Base-by-base conservation (phyloP, 169 alveolate genomes). In the Plasmodium blacklocki region DNA sequence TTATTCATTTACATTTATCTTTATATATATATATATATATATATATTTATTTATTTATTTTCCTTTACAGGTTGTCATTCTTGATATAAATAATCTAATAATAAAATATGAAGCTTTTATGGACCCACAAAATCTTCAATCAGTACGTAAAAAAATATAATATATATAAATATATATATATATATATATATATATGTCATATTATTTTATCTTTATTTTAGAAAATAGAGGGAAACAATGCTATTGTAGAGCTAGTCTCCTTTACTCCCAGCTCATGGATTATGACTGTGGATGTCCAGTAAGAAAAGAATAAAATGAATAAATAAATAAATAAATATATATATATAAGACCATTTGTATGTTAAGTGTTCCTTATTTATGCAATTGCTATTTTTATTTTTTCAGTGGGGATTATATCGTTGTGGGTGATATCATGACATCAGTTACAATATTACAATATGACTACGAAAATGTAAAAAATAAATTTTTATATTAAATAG, bases 341-440 rank as follows among this genome's bases (percentile, higher is more conserved):
- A 15, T 52, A 52, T 52, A 11, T 52, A 8, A 3, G 6, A 14
- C 19, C 19, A 7, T 52, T 12, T 52, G 18, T 15, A 8, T 52
- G 18, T 52, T 14, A 15, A 52, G 9, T 52, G 60, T 8, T 14
- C 18, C 7, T 52, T 14, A 52, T 14, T 52, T 14, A 52, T 52
- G 9, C n/a, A 6, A 14, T 12, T 52, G 2, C 9, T n/a, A 52
- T 52, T 52, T 52, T 43, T n/a, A 8, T 64, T 49, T 64, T 52
- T 76, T 14, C 60, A 76, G 88, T 19, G 73, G 70, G 19, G 70
- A 83, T 60, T 83, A 83, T 60, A 39, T 83, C 62, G 59, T 70
- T 15, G 91, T 83, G n/a, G 91, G 91, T 8, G 91, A 83, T 26
- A 68, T 83, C 23, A 83, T 83, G 91, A 83, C 91, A n/a, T 83